Evolutionary conservation across 768 basidiomycete genomes (phyloP).

Genomic region (Tricholoma bakamatsutake): DNA sequence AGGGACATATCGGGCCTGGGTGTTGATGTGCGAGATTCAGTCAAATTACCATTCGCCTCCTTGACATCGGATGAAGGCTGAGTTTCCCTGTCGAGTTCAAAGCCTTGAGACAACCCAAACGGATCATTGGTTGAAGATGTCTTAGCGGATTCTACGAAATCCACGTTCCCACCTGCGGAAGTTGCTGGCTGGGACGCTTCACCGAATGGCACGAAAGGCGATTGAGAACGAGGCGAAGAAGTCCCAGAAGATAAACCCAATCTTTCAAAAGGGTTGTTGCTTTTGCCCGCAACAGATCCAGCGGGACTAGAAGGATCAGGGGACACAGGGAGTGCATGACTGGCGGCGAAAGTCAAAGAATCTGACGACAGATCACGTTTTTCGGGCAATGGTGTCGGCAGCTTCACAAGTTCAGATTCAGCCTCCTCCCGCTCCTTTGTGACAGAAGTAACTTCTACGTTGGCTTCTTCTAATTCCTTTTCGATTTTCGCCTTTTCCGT

Average conservation of each 20-base stretch:
- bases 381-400: conserved; percentile 18
- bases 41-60: not conserved
- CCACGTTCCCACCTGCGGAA: conserved; percentile 18
- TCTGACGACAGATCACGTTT: conserved; percentile 36
- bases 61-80: not conserved
- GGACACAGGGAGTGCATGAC: conserved; percentile 67
- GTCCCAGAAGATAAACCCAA: conserved; percentile 44
- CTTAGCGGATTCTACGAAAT: conserved; percentile 17
- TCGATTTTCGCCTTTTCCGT: conserved; percentile 62
- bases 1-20: conserved; percentile 15
- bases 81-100: conserved; percentile 12
- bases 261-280: conserved; percentile 90
- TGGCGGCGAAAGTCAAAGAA: conserved; percentile 53
- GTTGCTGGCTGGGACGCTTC: conserved; percentile 31
- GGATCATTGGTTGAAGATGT: conserved; percentile 35
- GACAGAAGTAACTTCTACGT: conserved; percentile 44
- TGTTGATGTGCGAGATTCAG: conserved; percentile 3
- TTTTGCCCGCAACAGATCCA: conserved; percentile 47
- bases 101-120: conserved; percentile 43
- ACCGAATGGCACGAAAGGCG: conserved; percentile 54
- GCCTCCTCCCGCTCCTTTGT: conserved; percentile 50
- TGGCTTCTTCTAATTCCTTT: conserved; percentile 67
- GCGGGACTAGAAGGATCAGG: conserved; percentile 56
- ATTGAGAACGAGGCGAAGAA: conserved; percentile 44
- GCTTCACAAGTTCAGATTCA: conserved; percentile 44